phyloP scores from a whole-genome alignment of 768 basidiomycete species.

The Boletus tomentosulus region DNA sequence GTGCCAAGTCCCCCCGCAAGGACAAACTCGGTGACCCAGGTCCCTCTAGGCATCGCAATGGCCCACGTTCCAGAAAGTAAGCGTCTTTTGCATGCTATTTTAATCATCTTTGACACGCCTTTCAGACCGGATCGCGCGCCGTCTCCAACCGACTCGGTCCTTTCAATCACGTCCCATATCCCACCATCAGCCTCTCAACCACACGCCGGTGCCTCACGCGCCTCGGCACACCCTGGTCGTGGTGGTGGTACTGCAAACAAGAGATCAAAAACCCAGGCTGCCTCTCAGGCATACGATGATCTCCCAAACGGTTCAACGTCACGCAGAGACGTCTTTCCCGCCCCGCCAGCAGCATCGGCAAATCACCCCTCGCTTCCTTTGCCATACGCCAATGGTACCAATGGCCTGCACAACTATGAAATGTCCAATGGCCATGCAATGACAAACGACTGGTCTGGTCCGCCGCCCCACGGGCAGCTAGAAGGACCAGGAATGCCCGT shows the following conservation, averaged over 20 bases:
- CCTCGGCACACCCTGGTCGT: slow-evolving; percentile 30
- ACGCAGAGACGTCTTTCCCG: slow-evolving; percentile 42
- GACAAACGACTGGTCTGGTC: slow-evolving; percentile 45
- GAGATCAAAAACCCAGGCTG: slow-evolving; percentile 39
- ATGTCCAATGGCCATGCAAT: slow-evolving; percentile 34
- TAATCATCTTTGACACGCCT: not conserved
- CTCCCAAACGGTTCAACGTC: slow-evolving; percentile 37
- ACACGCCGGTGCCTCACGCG: slow-evolving; percentile 25
- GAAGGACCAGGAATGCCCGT: slow-evolving; percentile 81
- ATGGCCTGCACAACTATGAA: slow-evolving; percentile 40
- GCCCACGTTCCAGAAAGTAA: slow-evolving; percentile 58
- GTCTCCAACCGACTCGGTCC: slow-evolving; percentile 71
- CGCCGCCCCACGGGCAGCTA: slow-evolving; percentile 49
- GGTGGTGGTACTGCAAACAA: slow-evolving; percentile 35
- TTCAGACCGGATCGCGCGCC: slow-evolving; percentile 57
- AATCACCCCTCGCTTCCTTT: slow-evolving; percentile 54
- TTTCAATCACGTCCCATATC: slow-evolving; percentile 67
- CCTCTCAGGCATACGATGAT: slow-evolving; percentile 38
- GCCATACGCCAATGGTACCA: slow-evolving; percentile 35
- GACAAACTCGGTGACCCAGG: slow-evolving; percentile 45
- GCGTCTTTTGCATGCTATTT: slow-evolving; percentile 18
- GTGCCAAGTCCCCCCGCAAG: slow-evolving; percentile 59
- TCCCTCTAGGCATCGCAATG: slow-evolving; percentile 46
- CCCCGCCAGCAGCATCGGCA: slow-evolving; percentile 46
- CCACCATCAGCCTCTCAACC: slow-evolving; percentile 35